Base-by-base conservation (phyloP, 2,329 filamentous ascomycete species). In the Cladosporium cucumerinum region DNA sequence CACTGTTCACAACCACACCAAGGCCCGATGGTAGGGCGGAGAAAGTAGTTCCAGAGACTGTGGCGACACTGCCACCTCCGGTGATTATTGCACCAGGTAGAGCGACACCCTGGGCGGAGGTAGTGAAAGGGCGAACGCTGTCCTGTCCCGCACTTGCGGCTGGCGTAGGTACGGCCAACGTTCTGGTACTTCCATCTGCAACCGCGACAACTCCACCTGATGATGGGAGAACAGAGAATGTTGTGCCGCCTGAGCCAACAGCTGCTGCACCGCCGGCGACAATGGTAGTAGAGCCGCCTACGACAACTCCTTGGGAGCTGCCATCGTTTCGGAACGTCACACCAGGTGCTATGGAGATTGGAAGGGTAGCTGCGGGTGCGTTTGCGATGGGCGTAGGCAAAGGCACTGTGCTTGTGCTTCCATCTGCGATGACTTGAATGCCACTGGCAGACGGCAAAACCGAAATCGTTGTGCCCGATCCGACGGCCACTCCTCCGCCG, bases 201-300 rank as follows among this genome's bases (percentile, higher is more conserved):
- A 36, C 58, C 6, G 51, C 57, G 23, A 61, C 23, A 23, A 65
- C 39, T 1, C 63, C 63, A 8, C 23, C 18, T 23, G 18, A 21
- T 5, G 49, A 61, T 1, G 63, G 51, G 11, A 65, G 23, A 26
- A 52, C 63, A 23, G 63, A 65, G 51, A 55, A 65, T n/a, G 63
- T 65, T 6, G 63, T 65, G n/a, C 58, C 63, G 25, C 48, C 10
- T 16, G 49, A 51, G n/a, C 23, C 48, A 23, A 43, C 48, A 6
- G 57, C 48, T 18, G 43, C 28, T 21, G 16, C 21, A 4, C 55
- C 63, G 21, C 57, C 57, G 18, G 63, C 55, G n/a, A 32, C 30
- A 7, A 65, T 48, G 12, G 57, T 64, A 14, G 54, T 30, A 11
- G 62, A 51, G 14, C 43, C 58, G 4, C 43, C 43, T 11, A 61